Evolutionary conservation across 1,139 yeast species (phyloP), one percentile per base, ranked within the genome.

Genomic region (Saccharomyces pastorianus): DNA sequence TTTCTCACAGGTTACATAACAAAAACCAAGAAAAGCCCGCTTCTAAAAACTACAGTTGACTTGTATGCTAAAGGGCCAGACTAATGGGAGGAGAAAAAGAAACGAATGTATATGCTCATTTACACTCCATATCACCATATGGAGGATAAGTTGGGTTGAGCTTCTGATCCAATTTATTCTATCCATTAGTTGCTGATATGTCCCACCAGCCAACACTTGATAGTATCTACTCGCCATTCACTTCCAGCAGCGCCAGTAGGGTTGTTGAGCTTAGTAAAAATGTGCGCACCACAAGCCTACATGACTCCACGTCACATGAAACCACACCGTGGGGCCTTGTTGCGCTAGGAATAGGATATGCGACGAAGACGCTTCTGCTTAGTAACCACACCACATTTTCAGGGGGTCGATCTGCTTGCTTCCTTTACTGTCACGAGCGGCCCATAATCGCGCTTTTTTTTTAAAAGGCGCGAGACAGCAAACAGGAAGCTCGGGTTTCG

Each of bases 331-430:
- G 44, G 44, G 44, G 44, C 25, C 44, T 17, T 25, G 44, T 20
- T 38, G 23, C 25, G 25, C 23, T 38, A 38, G 44, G n/a, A 17
- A 11, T 38, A 38, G 44, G n/a, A 17, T 38, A 38, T 38, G 44
- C 26, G 44, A 38, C 44, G 44, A 38, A 38, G 25, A 17, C n/a
- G 44, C 44, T 20, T 20, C 44, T 38, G 44, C 44, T 38, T 38
- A 38, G 44, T 38, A 38, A 38, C 44, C 44, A 38, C 44, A 38
- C 44, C 44, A 38, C 44, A 38, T 38, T 38, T 38, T 38, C 25
- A 38, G 26, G 44, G 42, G 44, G n/a, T 38, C 13, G 44, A 38
- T 20, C 25, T 20, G 26, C 44, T 38, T 20, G 26, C 44, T 38
- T 38, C 44, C 25, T 38, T 38, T 38, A 38, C 44, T 38, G 44